phyloP scores from a whole-genome alignment of 306 rosid genomes.

The Dicorynia guianensis region DNA sequence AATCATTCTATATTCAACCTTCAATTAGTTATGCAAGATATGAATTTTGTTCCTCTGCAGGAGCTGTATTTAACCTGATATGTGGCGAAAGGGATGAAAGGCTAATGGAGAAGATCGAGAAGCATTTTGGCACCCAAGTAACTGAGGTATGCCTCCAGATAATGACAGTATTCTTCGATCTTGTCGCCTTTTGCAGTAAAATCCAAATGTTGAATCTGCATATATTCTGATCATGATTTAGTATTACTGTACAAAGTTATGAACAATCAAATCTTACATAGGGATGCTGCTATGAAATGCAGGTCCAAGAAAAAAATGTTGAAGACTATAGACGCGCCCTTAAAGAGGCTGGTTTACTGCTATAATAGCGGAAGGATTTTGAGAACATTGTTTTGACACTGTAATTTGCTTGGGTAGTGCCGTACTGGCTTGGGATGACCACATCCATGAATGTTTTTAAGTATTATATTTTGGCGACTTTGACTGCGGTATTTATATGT shows the following conservation, averaged over 20 bases:
- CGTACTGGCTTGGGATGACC: background rate
- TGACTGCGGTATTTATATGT: background rate
- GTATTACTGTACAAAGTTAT: slow-evolving; percentile 2
- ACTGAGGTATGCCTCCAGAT: slow-evolving; percentile 44
- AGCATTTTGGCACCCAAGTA: slow-evolving; percentile 46
- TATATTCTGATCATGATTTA: slow-evolving; percentile 7
- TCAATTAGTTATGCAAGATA: background rate
- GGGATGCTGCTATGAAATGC: background rate
- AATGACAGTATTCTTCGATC: background rate
- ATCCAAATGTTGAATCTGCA: background rate
- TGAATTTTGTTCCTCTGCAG: slow-evolving; percentile 12
- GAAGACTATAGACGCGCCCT: slow-evolving; percentile 59
- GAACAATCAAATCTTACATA: slow-evolving; percentile 5
- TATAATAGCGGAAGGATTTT: slow-evolving; percentile 5
- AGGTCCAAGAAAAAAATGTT: slow-evolving; percentile 45
- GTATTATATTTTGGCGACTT: background rate
- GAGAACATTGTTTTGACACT: background rate
- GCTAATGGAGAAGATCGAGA: slow-evolving; percentile 52
- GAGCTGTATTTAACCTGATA: slow-evolving; percentile 60
- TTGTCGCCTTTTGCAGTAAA: background rate
- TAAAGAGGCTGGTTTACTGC: slow-evolving; percentile 58
- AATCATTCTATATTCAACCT: background rate
- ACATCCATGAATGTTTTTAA: background rate
- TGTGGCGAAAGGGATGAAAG: slow-evolving; percentile 42
- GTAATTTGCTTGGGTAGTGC: background rate